phyloP scores from a whole-genome alignment of 2,329 filamentous ascomycete genomes.

The Chaetoscypha palmicola region DNA sequence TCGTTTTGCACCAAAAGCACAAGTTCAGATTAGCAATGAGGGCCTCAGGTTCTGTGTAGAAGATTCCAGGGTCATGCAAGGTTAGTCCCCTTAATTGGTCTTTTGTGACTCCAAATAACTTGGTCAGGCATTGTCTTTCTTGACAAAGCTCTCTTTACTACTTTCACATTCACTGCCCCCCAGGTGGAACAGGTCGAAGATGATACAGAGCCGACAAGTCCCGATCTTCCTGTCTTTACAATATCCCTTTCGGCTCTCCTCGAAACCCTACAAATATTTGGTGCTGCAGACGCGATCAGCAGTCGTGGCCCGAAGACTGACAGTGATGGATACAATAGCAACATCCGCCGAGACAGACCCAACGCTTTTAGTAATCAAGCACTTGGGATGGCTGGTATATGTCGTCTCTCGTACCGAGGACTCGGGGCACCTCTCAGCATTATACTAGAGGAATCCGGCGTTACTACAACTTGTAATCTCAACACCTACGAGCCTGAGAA shows the following conservation, averaged over 20 bases:
- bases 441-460: conserved; percentile 75
- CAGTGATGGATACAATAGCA: conserved; percentile 53
- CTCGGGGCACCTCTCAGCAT: conserved; percentile 75
- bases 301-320: conserved; percentile 51
- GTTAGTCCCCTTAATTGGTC: conserved; percentile 38
- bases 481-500: conserved; percentile 76
- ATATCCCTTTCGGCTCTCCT: conserved; percentile 81
- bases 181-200: conserved; percentile 32
- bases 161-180: conserved; percentile 62
- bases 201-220: conserved; percentile 33
- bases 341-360: conserved; percentile 53
- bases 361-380: conserved; percentile 80
- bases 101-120: conserved; percentile 13
- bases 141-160: conserved; percentile 81
- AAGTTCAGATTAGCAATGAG: conserved; percentile 72
- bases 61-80: conserved; percentile 86
- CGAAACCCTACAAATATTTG: conserved; percentile 93
- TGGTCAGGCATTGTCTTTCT: conserved; percentile 67
- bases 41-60: conserved; percentile 85
- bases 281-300: conserved; percentile 61
- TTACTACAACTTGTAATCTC: conserved; percentile 84
- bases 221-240: conserved; percentile 64
- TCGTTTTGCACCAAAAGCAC: conserved; percentile 47
- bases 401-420: conserved; percentile 70
- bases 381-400: conserved; percentile 77